Base-by-base conservation (phyloP, 1,284 basidiomycete species). In the Boletus semigastroideus region DNA sequence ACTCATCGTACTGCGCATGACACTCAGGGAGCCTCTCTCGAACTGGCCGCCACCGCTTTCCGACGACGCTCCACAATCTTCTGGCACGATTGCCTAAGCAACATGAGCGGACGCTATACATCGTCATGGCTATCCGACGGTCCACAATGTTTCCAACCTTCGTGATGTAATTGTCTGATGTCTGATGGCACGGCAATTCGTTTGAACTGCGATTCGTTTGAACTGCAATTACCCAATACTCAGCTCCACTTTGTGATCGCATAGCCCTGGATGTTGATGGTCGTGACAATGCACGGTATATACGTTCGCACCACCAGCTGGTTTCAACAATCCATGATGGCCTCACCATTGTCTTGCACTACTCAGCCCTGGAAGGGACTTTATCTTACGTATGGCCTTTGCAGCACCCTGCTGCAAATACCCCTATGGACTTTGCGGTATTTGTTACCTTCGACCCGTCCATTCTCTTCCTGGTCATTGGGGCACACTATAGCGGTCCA, bases 371-470 rank as follows among this genome's bases (percentile, higher is more conserved):
- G 62, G 54, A 66, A 62, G 47, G 54, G 53, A 14, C 38, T 70
- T 41, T 68, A 66, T 53, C 51, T 80, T 27, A 56, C 66, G 7
- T 77, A 73, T 59, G 68, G 74, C 40, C 41, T 76, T n/a, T 30
- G 78, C 16, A 57, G 72, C 2, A 40, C 76, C n/a, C 66, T 79
- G 50, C 39, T 82, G 28, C 73, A 76, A 17, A 46, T 80, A 47
- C 82, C 81, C 2, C 59, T 76, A 47, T 82, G 81, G 79, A 49
- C 47, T 4, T 39, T 71, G 16, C 51, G 51, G 22, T 64, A 62
- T 37, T 37, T 60, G n/a, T 56, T 56, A 9, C 59, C 57, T n/a
- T 61, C 55, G 19, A 52, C 48, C 27, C 64, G 70, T 17, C 66
- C 65, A 27, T 51, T 57, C 33, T 50, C 53, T 1, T 55, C 64